Percentiles rank a stretch among this genome's conserved stretches.
phyloP scores from a whole-genome alignment of 2,329 filamentous ascomycete species.

The Alternaria longipes region DNA sequence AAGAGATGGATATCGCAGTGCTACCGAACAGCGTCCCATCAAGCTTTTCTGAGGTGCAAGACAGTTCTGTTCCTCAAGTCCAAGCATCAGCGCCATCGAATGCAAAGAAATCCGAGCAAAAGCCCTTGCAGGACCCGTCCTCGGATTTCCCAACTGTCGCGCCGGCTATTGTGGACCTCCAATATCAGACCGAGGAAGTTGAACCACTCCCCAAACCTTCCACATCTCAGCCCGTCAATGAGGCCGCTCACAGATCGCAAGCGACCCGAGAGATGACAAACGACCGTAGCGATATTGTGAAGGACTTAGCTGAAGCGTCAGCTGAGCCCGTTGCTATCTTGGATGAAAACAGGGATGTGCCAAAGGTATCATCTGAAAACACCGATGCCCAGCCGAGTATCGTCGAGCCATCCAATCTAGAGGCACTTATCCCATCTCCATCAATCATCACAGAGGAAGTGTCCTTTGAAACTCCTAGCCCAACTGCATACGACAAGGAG shows the following conservation, averaged over 20 bases:
- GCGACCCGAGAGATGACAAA: conserved; percentile 9
- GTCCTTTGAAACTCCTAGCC: not conserved
- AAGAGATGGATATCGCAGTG: not conserved
- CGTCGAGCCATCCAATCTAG: conserved; percentile 1
- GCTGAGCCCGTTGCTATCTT: conserved; percentile 1
- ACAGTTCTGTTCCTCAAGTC: conserved; percentile 12
- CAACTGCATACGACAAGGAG: conserved; percentile 12
- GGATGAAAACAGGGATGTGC: conserved; percentile 8
- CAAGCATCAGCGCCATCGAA: not conserved
- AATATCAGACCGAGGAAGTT: conserved; percentile 6
- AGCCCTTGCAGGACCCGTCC: not conserved
- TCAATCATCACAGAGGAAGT: not conserved
- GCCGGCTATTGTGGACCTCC: not conserved
- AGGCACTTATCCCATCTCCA: not conserved
- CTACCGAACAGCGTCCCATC: conserved; percentile 3
- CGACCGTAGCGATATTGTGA: conserved; percentile 24
- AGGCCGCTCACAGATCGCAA: conserved; percentile 15
- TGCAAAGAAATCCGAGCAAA: not conserved
- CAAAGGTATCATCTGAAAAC: not conserved
- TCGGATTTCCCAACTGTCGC: not conserved
- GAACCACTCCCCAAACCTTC: conserved; percentile 7
- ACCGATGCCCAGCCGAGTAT: conserved; percentile 7
- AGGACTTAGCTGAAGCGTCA: conserved; percentile 19
- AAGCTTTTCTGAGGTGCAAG: not conserved
- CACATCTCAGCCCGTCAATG: conserved; percentile 1